phyloP scores from a whole-genome alignment of 306 rosid species.

The Cucumis cinereus region DNA sequence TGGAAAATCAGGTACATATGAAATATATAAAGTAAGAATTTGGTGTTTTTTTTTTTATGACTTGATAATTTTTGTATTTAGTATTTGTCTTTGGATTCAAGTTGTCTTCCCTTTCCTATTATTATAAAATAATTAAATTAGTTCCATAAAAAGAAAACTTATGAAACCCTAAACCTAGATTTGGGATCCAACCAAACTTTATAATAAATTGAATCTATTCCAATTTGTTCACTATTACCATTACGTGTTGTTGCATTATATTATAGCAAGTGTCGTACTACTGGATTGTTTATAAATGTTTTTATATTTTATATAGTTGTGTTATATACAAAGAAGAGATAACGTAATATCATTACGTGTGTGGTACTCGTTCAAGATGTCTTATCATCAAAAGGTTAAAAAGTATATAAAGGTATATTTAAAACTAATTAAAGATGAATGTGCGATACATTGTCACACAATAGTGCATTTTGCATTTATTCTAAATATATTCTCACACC shows the following conservation, averaged over 20 bases:
- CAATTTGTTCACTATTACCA: not conserved
- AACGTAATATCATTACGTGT: too few relatives aligned
- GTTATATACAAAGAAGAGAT: too few relatives aligned
- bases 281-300: too few relatives aligned
- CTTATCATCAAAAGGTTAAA: not conserved
- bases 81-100: not conserved
- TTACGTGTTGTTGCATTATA: not conserved
- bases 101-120: not conserved
- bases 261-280: not conserved
- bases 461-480: not conserved
- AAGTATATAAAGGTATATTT: not conserved
- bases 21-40: not conserved
- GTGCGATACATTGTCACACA: not conserved
- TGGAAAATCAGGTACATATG: not conserved
- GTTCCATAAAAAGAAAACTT: not conserved
- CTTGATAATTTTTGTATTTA: not conserved
- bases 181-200: constrained; percentile 1
- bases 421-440: not conserved
- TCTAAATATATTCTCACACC: not conserved
- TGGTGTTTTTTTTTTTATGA: too few relatives aligned
- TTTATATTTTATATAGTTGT: too few relatives aligned
- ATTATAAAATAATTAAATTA: not conserved
- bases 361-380: not conserved
- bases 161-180: not conserved
- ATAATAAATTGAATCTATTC: not conserved